These are phyloP conservation scores for Schizophyllum amplum DNA, from an alignment of 1,284 basidiomycete genomes.

Conservation along the genomic window DNA sequence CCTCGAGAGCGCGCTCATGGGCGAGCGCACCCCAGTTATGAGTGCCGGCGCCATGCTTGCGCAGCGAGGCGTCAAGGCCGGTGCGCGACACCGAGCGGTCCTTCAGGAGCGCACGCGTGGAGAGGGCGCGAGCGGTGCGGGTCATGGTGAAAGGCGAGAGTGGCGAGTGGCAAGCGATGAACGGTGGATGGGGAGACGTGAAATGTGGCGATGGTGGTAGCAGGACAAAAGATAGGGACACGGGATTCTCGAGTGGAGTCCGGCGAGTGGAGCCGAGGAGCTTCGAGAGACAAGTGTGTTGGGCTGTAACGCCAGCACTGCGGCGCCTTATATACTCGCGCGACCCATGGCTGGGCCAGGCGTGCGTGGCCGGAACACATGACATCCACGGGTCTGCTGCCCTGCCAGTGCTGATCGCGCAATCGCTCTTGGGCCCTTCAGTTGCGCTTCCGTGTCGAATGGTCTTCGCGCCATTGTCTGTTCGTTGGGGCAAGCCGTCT, in stretches of 20 bases:
- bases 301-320: background rate
- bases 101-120: constrained; percentile 67
- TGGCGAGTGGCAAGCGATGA: background rate
- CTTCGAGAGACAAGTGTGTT: background rate
- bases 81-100: constrained; percentile 75
- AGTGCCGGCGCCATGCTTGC: constrained; percentile 72
- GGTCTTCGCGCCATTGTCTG: background rate
- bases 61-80: constrained; percentile 65
- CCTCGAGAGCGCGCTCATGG: constrained; percentile 55
- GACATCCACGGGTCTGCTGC: background rate
- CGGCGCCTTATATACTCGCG: background rate
- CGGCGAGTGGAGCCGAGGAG: background rate
- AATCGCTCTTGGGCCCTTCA: background rate
- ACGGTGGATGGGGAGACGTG: background rate
- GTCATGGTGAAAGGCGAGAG: constrained; percentile 43
- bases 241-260: background rate
- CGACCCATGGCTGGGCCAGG: background rate
- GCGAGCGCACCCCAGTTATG: constrained; percentile 78
- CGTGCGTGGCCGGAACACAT: background rate
- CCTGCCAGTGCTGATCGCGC: background rate
- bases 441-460: background rate
- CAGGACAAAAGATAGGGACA: background rate
- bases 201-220: background rate
- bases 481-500: background rate
- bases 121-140: constrained; percentile 65